Evolutionary conservation across 2,329 filamentous ascomycete species (phyloP).

Genomic region (Nannizzia gypsea): DNA sequence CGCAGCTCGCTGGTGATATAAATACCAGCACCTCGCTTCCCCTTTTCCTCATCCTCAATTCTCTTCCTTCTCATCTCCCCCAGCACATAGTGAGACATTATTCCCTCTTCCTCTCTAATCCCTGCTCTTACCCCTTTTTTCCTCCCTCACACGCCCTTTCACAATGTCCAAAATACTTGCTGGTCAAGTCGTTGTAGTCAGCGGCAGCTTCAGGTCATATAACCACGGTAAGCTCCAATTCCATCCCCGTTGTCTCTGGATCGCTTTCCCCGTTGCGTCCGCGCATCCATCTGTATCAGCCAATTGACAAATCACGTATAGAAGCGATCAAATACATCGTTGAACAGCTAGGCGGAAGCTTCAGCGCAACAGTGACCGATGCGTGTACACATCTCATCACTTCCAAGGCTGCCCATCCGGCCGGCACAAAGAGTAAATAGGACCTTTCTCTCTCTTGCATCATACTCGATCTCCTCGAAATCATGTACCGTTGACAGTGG

Average conservation of each 20-base stretch:
- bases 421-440: slow-evolving; percentile 26
- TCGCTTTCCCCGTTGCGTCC: too few relatives aligned
- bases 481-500: not conserved
- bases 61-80: not conserved
- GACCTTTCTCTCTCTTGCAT: not conserved
- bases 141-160: not conserved
- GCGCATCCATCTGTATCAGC: not conserved
- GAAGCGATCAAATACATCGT: slow-evolving; percentile 24
- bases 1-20: not conserved
- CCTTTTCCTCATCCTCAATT: not conserved
- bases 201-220: slow-evolving; percentile 47
- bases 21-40: not conserved
- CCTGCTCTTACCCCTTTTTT: not conserved
- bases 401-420: slow-evolving; percentile 28
- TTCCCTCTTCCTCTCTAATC: too few relatives aligned
- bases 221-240: slow-evolving; percentile 36
- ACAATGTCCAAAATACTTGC: slow-evolving; percentile 23
- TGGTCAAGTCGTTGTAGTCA: slow-evolving; percentile 40
- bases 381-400: slow-evolving; percentile 30
- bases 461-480: not conserved
- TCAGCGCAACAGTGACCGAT: slow-evolving; percentile 21
- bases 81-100: not conserved
- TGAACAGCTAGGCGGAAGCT: slow-evolving; percentile 25
- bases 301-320: slow-evolving; percentile 10
- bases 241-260: not conserved